Evolutionary conservation across 2,329 filamentous ascomycete genomes (phyloP).

Genomic region (Trichoderma sp.): DNA sequence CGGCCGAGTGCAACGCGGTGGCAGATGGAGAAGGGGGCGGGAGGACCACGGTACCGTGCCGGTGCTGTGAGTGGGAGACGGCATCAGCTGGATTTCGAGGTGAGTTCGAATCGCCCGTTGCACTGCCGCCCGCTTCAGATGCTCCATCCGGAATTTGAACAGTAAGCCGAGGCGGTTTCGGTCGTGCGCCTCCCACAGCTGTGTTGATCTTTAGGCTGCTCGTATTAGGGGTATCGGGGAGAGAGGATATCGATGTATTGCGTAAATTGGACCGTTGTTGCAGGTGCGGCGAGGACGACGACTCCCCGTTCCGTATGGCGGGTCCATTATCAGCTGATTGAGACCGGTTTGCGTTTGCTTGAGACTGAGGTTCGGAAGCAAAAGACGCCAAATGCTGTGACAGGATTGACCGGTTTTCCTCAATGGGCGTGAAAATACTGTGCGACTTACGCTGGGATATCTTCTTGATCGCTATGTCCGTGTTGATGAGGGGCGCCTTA

Average conservation of each 20-base stretch:
- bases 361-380: conserved; percentile 53
- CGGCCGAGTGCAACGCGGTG: conserved; percentile 81
- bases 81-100: conserved; percentile 60
- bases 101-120: conserved; percentile 70
- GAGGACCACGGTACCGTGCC: conserved; percentile 69
- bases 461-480: conserved; percentile 57
- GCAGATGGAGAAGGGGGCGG: conserved; percentile 92
- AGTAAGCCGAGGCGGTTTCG: conserved; percentile 76
- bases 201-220: conserved; percentile 67
- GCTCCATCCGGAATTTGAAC: conserved; percentile 94
- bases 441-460: conserved; percentile 77
- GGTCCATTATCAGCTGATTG: conserved; percentile 66
- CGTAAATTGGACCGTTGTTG: conserved; percentile 54
- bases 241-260: conserved; percentile 57
- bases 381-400: conserved; percentile 78
- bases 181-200: conserved; percentile 65
- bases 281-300: conserved; percentile 60
- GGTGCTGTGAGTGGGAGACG: conserved; percentile 56
- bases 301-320: conserved; percentile 53
- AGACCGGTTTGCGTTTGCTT: conserved; percentile 52
- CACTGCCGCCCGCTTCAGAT: conserved; percentile 74
- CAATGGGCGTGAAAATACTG: conserved; percentile 97
- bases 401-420: conserved; percentile 85
- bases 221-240: conserved; percentile 71
- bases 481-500: conserved; percentile 52